phyloP scores from a whole-genome alignment of 1,139 yeast species.

The Debaryomyces nepalensis region DNA sequence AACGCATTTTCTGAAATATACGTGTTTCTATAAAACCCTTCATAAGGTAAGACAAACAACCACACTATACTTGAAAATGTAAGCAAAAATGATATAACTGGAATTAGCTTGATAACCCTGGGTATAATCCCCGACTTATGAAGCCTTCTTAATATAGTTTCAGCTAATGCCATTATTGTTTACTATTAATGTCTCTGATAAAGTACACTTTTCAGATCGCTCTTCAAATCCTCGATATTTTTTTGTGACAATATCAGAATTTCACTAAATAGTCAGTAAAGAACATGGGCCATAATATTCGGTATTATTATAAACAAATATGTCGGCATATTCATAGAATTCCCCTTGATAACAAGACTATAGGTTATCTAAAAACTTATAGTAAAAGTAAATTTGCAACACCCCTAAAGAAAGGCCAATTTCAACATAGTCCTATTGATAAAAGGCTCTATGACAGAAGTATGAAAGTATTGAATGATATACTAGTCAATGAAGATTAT shows the following conservation, averaged over 20 bases:
- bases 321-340: conserved; percentile 29
- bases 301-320: conserved; percentile 21
- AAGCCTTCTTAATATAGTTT: conserved; percentile 54
- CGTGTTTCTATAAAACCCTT: conserved; percentile 81
- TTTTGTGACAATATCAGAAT: conserved; percentile 6
- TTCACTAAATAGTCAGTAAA: background rate
- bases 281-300: conserved; percentile 8
- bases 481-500: conserved; percentile 36
- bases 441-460: conserved; percentile 18
- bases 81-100: conserved; percentile 63
- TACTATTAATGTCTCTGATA: background rate
- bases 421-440: conserved; percentile 16
- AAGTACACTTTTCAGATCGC: background rate
- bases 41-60: conserved; percentile 73
- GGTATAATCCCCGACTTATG: conserved; percentile 65
- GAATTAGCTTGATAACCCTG: conserved; percentile 58
- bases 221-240: conserved; percentile 1
- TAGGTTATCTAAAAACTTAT: conserved; percentile 2
- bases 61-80: conserved; percentile 67
- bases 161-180: conserved; percentile 61
- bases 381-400: conserved; percentile 15
- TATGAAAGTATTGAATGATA: conserved; percentile 27
- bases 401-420: conserved; percentile 12
- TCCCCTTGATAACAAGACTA: conserved; percentile 10
- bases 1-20: conserved; percentile 95